Base-by-base conservation (phyloP, 768 basidiomycete species). In the Auriscalpium orientale region DNA sequence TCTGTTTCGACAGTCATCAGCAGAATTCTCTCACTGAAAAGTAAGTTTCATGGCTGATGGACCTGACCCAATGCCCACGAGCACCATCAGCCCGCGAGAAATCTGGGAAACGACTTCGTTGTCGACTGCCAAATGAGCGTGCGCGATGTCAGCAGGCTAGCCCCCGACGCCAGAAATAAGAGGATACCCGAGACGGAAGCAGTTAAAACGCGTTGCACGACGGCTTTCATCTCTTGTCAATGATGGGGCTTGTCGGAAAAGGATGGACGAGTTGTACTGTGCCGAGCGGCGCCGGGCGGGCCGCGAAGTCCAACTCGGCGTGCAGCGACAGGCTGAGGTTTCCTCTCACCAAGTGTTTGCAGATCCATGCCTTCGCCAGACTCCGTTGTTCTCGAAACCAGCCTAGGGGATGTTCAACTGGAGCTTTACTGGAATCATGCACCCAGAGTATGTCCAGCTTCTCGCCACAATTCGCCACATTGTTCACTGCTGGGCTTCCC, bases 391-490 rank as follows among this genome's bases (percentile, higher is more conserved):
- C 70, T 93, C 20, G 86, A 91, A 71, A 95, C 91, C 16, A 91
- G 75, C 65, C 67, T 95, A 68, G 91, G 91, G n/a, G 83, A 92
- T 60, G 73, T 98, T 49, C 84, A 89, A 61, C 75, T 98, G 2
- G 95, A 98, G 71, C 78, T 98, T 21, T 98, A 98, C 73, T 92
- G 87, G 84, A 74, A 90, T 40, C 93, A 97, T 69, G 91, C 94
- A 1, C 95, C 93, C 68, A 80, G 76, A 72, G 79, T 79, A 56
- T 54, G 71, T 21, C 46, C 21, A 15, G 21, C 8, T n/a, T 46
- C 50, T 34, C 51, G 38, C 54, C 36, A 28, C 35, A 49, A 11
- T 5, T 49, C 36, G 38, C 9, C 56, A 43, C 11, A 36, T 8
- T 22, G 59, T 57, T 55, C 56, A 61, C 51, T 46, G 51, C 40